Evolutionary conservation across 2,329 filamentous ascomycete genomes (phyloP).

Genomic region (Alternaria angustiovoidea): DNA sequence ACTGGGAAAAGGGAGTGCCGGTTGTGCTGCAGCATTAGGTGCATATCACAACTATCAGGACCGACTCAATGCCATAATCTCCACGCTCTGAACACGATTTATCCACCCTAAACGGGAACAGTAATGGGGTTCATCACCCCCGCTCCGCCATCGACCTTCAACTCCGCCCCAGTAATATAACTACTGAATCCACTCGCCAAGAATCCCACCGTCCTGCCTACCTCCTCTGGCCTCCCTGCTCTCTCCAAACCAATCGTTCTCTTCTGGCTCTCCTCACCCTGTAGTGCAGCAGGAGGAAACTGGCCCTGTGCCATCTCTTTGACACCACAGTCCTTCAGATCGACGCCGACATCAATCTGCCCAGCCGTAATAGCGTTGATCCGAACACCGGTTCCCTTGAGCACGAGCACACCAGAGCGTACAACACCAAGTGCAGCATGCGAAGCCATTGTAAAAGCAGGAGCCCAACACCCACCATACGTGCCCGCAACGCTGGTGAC

Average conservation of each 20-base stretch:
- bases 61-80: neutral
- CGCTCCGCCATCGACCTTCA: slow-evolving; percentile 69
- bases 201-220: slow-evolving; percentile 68
- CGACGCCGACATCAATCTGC: slow-evolving; percentile 57
- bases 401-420: slow-evolving; percentile 62
- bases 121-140: slow-evolving; percentile 52
- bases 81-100: neutral
- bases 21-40: slow-evolving; percentile 63
- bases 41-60: neutral
- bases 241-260: slow-evolving; percentile 66
- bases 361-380: slow-evolving; percentile 64
- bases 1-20: slow-evolving; percentile 82
- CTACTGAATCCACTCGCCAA: slow-evolving; percentile 69
- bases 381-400: slow-evolving; percentile 66
- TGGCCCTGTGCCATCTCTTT: slow-evolving; percentile 60
- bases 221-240: slow-evolving; percentile 65
- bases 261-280: slow-evolving; percentile 59
- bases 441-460: slow-evolving; percentile 67
- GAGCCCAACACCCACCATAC: slow-evolving; percentile 67
- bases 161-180: slow-evolving; percentile 69
- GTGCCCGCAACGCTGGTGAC: slow-evolving; percentile 65
- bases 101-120: slow-evolving; percentile 41
- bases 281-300: slow-evolving; percentile 63
- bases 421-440: slow-evolving; percentile 70
- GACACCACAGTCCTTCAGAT: slow-evolving; percentile 51